Percentiles rank a stretch among this genome's conserved stretches.
phyloP scores from a whole-genome alignment of 768 basidiomycete genomes.

The Boletus barrowsii region DNA sequence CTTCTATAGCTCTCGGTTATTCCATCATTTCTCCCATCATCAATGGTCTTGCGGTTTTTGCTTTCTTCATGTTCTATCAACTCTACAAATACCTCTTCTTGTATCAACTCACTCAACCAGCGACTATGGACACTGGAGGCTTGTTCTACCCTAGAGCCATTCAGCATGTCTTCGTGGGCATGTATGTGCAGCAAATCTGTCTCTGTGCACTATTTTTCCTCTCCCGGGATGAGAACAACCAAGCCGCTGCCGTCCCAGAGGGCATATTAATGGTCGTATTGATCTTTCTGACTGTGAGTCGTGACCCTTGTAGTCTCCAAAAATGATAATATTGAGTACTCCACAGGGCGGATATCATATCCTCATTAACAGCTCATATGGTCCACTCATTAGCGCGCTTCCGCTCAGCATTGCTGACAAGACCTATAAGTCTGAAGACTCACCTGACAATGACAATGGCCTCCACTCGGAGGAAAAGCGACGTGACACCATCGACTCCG shows the following conservation, averaged over 20 bases:
- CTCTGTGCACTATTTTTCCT: slow-evolving; percentile 91
- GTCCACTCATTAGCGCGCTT: slow-evolving; percentile 68
- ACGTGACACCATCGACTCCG: slow-evolving; percentile 12
- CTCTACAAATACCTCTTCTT: slow-evolving; percentile 87
- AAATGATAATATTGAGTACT: not conserved
- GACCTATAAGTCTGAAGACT: slow-evolving; percentile 39
- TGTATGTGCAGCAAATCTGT: slow-evolving; percentile 89
- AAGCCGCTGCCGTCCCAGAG: slow-evolving; percentile 63
- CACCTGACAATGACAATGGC: not conserved
- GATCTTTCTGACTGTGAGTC: slow-evolving; percentile 74
- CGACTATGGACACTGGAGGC: slow-evolving; percentile 79
- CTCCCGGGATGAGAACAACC: slow-evolving; percentile 48
- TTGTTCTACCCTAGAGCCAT: slow-evolving; percentile 95
- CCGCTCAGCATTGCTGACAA: slow-evolving; percentile 78
- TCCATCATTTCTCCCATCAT: slow-evolving; percentile 90
- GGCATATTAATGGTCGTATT: slow-evolving; percentile 84
- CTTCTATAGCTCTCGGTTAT: slow-evolving; percentile 62
- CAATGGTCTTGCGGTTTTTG: slow-evolving; percentile 79
- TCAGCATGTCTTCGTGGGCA: slow-evolving; percentile 87
- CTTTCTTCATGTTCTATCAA: slow-evolving; percentile 82
- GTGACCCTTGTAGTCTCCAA: too few relatives aligned
- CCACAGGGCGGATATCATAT: slow-evolving; percentile 61
- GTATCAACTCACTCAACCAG: slow-evolving; percentile 71
- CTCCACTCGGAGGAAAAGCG: slow-evolving; percentile 16
- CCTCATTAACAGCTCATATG: slow-evolving; percentile 75